These are phyloP conservation scores for Thalassia testudinum DNA, from an alignment of 116 monocot genomes.

Conservation along the genomic window DNA sequence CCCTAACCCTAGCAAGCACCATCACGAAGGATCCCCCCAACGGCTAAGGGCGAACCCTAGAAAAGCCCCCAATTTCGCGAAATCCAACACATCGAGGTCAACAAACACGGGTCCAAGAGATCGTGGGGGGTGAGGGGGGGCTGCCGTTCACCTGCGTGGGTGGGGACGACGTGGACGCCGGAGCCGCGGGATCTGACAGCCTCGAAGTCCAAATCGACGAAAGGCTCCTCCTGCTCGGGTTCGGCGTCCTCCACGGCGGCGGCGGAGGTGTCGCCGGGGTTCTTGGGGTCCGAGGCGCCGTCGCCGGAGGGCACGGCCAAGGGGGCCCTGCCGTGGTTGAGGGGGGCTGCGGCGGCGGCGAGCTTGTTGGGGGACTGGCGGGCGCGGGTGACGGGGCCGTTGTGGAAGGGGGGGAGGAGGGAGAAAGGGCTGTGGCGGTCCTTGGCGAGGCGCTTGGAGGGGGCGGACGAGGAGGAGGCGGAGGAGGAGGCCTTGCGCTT, in stretches of 20 bases:
- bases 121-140: too few species aligned
- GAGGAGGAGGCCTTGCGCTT: conserved; percentile 35
- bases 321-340: conserved; percentile 3
- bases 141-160: conserved; percentile 55
- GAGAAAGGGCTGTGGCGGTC: conserved; percentile 33
- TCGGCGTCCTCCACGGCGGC: conserved; percentile 22
- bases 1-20: neutral
- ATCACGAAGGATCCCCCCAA: too few species aligned
- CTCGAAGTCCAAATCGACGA: conserved; percentile 70
- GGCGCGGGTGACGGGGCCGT: conserved; percentile 70
- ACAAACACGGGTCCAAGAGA: neutral
- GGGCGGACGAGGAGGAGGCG: conserved; percentile 19
- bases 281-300: neutral
- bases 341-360: conserved; percentile 9
- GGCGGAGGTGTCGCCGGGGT: conserved; percentile 3
- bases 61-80: neutral
- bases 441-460: conserved; percentile 61
- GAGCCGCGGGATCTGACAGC: conserved; percentile 48
- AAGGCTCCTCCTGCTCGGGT: conserved; percentile 18
- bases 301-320: conserved; percentile 1
- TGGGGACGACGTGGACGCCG: conserved; percentile 66
- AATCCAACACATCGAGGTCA: neutral
- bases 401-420: conserved; percentile 32
- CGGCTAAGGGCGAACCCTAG: too few species aligned
- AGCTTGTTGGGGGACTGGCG: conserved; percentile 65